Base-by-base conservation (phyloP, 2,329 filamentous ascomycete species). In the Colletotrichum lini region DNA sequence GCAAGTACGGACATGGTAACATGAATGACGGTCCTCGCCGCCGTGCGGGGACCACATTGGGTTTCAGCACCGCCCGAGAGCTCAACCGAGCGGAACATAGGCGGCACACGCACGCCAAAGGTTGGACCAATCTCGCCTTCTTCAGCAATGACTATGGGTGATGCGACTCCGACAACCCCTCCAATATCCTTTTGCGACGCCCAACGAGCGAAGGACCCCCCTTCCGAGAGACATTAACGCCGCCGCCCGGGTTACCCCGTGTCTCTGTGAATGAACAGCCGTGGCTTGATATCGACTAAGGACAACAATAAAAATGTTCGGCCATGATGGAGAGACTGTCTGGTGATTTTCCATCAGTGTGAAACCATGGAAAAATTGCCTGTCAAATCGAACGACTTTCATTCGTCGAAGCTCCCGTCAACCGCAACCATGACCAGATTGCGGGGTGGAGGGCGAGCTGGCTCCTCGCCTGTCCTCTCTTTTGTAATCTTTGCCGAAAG, bases 21-120 rank as follows among this genome's bases (percentile, higher is more conserved):
- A 35, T 50, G 56, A 53, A 49, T 35, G 40, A 71, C 59, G 64
- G 47, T 49, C 44, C 50, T 23, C 44, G 30, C 30, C 30, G 30
- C 30, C 45, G n/a, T 64, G 30, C 44, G 57, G 59, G 44, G 58
- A 67, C 52, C 67, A 38, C 38, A 38, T 35, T 62, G 44, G 65
- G 68, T 68, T 71, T 71, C 65, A 71, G 65, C 58, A 71, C 45
- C 53, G 65, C 68, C 68, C 58, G 53, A 68, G 65, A 68, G 65
- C 44, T 21, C 66, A 59, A 63, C 68, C 52, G 65, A 71, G 64
- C 53, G 45, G 45, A 35, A 68, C 16, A 21, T 40, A 26, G 15
- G 52, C 52, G 52, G n/a, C n/a, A n/a, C 30, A 35, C 52, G 52
- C 52, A 49, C 18, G n/a, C 45, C 18, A 45, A 45, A n/a, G 44